Evolutionary conservation across 257 asterid species (phyloP).

Genomic region (Fraxinus cuspidata): DNA sequence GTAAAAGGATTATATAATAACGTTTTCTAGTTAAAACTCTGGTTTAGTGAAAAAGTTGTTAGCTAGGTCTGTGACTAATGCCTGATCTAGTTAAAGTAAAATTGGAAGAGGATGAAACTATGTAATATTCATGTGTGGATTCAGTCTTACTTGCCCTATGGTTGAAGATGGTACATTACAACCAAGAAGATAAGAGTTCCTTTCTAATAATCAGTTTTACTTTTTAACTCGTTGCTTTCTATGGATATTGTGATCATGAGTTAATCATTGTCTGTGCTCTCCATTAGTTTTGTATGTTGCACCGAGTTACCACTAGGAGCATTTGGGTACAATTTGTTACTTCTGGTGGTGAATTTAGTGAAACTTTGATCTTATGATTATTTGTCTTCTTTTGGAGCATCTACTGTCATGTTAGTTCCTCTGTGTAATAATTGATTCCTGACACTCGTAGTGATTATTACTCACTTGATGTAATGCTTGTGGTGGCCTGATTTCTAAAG

Average conservation of each 20-base stretch:
- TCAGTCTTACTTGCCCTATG: not conserved
- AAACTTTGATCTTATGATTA: not conserved
- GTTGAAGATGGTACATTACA: not conserved
- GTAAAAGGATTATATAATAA: not conserved
- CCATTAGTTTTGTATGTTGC: not conserved
- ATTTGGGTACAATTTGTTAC: not conserved
- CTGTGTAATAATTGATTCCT: constrained; percentile 19
- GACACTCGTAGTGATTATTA: constrained; percentile 20
- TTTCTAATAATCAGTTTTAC: not conserved
- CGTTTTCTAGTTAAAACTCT: not conserved
- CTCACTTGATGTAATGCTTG: constrained; percentile 32
- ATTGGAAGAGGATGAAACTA: not conserved
- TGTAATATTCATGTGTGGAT: not conserved
- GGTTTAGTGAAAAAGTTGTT: not conserved
- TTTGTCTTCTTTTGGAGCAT: constrained; percentile 14
- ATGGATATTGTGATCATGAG: not conserved
- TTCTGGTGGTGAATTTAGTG: not conserved
- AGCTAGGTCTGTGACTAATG: not conserved
- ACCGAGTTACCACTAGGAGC: not conserved
- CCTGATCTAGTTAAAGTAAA: not conserved
- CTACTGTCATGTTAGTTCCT: not conserved
- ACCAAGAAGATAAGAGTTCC: not conserved
- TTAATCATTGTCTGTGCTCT: not conserved
- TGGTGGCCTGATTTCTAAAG: constrained; percentile 58
- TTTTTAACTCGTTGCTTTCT: not conserved